Base-by-base conservation (phyloP, 768 basidiomycete genomes). In the Collybia sp. region DNA sequence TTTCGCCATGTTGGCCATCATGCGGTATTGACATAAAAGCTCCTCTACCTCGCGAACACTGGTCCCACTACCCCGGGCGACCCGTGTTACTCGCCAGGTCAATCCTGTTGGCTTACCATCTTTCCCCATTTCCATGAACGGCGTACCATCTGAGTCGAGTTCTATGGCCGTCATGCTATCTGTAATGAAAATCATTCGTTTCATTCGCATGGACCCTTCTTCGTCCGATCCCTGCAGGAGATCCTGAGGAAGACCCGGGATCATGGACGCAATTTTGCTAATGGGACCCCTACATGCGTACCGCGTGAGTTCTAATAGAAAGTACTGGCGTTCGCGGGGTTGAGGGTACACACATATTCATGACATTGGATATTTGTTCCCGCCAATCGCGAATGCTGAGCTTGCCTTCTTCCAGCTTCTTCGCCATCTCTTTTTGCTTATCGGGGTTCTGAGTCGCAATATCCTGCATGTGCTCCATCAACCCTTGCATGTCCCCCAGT, bases 1-100 rank as follows among this genome's bases (percentile, higher is more conserved):
- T 72, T 93, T 96, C 30, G 95, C 96, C 88, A 99, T 94, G 59
- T 91, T 94, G 44, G 93, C 85, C 91, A 99, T 96, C 89, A 97
- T 94, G 39, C 91, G 82, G 58, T 97, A 96, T 67, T 99, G 96
- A 57, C 91, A 92, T 39, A 99, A 69, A 46, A 97, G 64, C 60
- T 99, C 95, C 63, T 99, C 96, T n/a, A 99, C 95, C 70, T 99
- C 96, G 50, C 92, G 77, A 19, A 99, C 90, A 55, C 82, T 88
- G 42, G 94, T 96, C 30, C 96, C 96, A 56, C 89, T 92, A 37
- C 96, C 96, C 49, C 82, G 76, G 2, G 96, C 96, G 16, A 99
- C 91, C 46, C 94, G 76, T 40, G 82, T 80, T 8, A 96, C 88
- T 42, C 94, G 80, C 84, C 86, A 89, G 53, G 94, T 96, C 51